Base-by-base conservation (phyloP, 176 grass and related monocot species). In the Oryza glaberrima region DNA sequence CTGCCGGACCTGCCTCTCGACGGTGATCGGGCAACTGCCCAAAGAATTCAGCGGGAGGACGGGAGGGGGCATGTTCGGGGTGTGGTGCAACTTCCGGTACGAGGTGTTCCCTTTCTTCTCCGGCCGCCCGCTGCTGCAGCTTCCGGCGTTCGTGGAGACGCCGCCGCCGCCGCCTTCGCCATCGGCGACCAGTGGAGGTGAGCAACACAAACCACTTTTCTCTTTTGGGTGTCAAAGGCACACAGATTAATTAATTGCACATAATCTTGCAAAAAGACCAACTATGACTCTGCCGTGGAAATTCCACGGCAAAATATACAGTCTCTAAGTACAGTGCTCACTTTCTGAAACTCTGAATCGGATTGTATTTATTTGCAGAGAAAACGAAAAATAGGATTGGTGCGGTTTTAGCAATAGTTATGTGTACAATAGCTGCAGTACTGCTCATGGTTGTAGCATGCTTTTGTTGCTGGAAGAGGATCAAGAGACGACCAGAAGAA, bases 51-150 rank as follows among this genome's bases (percentile, higher is more conserved):
- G 70, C 7, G 76, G 83, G 19, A 81, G 70, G 4, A 23, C 34
- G 11, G 82, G 85, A 1, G 93, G 72, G 0, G 75, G 78, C 3
- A 54, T 88, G 7, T 48, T 92, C 5, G 90, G 93, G 2, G 66
- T 79, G 20, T 48, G 87, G 51, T 95, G 93, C 72, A 86, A 74
- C 70, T 80, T 90, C 10, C 82, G 90, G 54, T 95, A 86, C 36
- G 85, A 90, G 81, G 15, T 80, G 11, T 86, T 88, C 56, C 23
- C 84, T 17, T 95, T 95, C 78, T 95, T 86, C 47, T 67, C 69
- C 44, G 88, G 88, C 34, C 41, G 12, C 0, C 72, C 92, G 1
- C 80, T 52, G 17, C 66, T 94, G 48, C 86, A 79, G 23, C 84
- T 94, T 20, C 73, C 79, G 19, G 41, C 41, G 17, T 52, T 22